A percentile compares a stretch with the other conserved stretches of the same genome.
Conservation (phyloP, 352 stramenopile species). For the Blastocystis sp. region DNA sequence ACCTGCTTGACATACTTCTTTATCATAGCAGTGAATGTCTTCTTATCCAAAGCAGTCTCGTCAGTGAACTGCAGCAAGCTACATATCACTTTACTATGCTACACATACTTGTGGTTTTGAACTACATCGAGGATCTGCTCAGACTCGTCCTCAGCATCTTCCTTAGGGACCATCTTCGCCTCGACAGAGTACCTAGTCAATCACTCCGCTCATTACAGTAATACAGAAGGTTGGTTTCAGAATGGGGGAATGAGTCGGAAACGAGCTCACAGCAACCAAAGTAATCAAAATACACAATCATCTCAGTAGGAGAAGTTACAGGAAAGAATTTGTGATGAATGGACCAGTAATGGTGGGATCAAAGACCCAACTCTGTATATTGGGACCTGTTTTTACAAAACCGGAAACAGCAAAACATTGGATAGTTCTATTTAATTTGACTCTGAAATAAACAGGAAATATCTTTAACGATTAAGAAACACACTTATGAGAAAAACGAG, state of each 20-base stretch:
- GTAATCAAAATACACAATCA: conserved; percentile 59
- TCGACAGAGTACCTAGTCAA: conserved; percentile 53
- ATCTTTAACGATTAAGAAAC: not conserved
- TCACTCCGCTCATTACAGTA: not conserved
- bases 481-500: not conserved
- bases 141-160: conserved; percentile 57
- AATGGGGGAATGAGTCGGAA: conserved; percentile 53
- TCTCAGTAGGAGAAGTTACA: not conserved
- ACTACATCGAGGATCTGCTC: conserved; percentile 61
- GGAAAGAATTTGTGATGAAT: conserved; percentile 28
- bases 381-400: not conserved
- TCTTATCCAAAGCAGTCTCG: conserved; percentile 61
- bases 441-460: not conserved
- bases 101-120: conserved; percentile 56
- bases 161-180: conserved; percentile 56
- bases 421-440: no score
- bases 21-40: conserved; percentile 61
- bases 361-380: not conserved
- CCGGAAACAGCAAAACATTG: not conserved
- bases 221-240: conserved; percentile 56
- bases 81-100: not conserved
- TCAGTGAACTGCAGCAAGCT: conserved; percentile 51
- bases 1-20: conserved; percentile 63
- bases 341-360: not conserved
- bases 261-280: conserved; percentile 60